Base-by-base conservation (phyloP, 306 rosid genomes). In the Biancaea sappan region DNA sequence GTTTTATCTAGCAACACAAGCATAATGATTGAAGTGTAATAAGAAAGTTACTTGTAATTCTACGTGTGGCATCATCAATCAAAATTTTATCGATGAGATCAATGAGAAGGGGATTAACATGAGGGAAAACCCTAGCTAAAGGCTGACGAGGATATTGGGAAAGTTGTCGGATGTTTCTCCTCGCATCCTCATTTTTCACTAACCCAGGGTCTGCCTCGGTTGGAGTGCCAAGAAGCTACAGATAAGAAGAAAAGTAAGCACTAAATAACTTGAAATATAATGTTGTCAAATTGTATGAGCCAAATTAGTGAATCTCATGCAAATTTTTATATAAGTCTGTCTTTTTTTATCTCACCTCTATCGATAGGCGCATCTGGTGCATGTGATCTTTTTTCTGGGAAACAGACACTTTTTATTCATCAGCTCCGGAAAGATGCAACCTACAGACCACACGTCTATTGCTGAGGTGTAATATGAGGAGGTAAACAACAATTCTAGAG, bases 161-260 rank as follows among this genome's bases (percentile, higher is more conserved):
- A 52, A 91, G 93, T 73, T 94, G 99, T 57, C 88, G 82, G 51
- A 94, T 86, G 67, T 94, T 91, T 83, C 96, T 88, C 81, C 83
- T 90, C 0, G 89, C 96, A 40, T 92, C 98, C 75, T 94, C 99
- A 75, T 77, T 92, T 69, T 81, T 87, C 68, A 88, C 79, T 34
- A 90, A 88, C 77, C 97, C 96, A 22, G 88, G 83, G 78, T 94
- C 99, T 13, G 99, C 91, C 19, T 94, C 99, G 25, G 89, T 87
- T 82, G 99, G 99, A 76, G 96, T 91, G 74, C 99, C 99, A 24
- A 94, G 96, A 85, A 94, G 97, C 99, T 94, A 69, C 18, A 34
- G 53, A 73, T 32, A 54, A 77, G n/a, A 63, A 77, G 12, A 86
- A 15, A 37, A 13, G 72, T 86, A 38, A 90, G 88, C 69, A 65